Evolutionary conservation across 768 basidiomycete species (phyloP), one percentile per base, ranked within the genome.

Genomic region (Kwoniella bestiolae): DNA sequence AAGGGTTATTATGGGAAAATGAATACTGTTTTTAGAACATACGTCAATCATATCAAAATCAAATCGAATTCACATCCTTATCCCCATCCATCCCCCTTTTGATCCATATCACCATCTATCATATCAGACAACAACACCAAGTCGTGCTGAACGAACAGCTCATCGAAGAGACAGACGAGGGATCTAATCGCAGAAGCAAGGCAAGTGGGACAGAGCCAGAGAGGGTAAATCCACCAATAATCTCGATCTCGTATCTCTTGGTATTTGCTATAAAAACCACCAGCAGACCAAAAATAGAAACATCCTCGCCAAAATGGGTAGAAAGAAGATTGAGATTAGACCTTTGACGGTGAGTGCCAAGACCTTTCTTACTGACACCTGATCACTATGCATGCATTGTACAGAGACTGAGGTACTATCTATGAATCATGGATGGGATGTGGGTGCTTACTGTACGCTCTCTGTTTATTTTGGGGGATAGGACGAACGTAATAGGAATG

Each of bases 401-500:
- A 11, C 7, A 50, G 7, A 28, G 49, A 50, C n/a, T n/a, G n/a
- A n/a, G n/a, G n/a, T n/a, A n/a, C n/a, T n/a, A n/a, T n/a, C n/a
- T n/a, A 41, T 41, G 12, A 32, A 28, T 44, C 34, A 45, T 29
- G 44, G 21, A 44, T 18, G 8, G 35, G 12, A 57, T 32, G 21
- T n/a, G n/a, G n/a, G 26, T n/a, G n/a, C 56, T 25, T 56, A 25
- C 47, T 35, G 6, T 25, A 35, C 50, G 7, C 34, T 53, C 8
- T 23, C 35, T 62, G 31, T 16, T 25, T 32, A 18, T 8, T 47
- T 18, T 52, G 18, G 18, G 21, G 31, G 25, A 29, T 46, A 80
- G 77, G 79, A 80, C 28, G 79, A 80, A 56, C 69, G 79, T 1
- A 80, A 80, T 66, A 64, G 79, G 7, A 80, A 79, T 74, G 79